phyloP scores from a whole-genome alignment of 768 basidiomycete genomes.

The Leccinum fibrillosum region DNA sequence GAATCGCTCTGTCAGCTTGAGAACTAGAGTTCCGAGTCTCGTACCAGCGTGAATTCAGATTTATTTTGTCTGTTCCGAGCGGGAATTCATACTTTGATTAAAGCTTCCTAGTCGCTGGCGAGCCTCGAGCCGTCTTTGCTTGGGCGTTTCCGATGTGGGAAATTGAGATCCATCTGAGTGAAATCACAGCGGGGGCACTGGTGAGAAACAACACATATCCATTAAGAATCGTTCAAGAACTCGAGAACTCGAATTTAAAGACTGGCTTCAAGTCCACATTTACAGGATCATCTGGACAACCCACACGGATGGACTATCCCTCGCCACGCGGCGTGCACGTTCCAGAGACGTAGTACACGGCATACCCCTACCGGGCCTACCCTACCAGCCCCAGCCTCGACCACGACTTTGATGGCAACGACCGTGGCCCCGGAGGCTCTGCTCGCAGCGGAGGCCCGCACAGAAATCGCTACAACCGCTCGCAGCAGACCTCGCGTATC shows the following conservation, averaged over 20 bases:
- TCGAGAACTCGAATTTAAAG: neutral
- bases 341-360: conserved; percentile 9
- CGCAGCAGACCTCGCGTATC: conserved; percentile 18
- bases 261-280: neutral
- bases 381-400: neutral
- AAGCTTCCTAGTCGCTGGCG: too few species aligned
- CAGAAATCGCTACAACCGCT: conserved; percentile 23
- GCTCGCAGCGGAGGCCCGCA: conserved; percentile 4
- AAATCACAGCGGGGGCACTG: too few species aligned
- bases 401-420: conserved; percentile 9
- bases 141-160: too few species aligned
- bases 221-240: neutral
- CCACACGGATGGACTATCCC: conserved; percentile 12
- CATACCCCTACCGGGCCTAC: neutral
- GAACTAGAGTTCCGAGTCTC: too few species aligned
- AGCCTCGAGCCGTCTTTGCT: too few species aligned
- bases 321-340: conserved; percentile 25
- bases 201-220: too few species aligned
- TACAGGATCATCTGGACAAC: neutral
- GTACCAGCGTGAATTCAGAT: too few species aligned
- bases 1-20: too few species aligned
- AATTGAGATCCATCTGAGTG: too few species aligned
- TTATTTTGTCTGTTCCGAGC: too few species aligned
- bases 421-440: neutral
- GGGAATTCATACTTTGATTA: too few species aligned